A percentile compares a stretch with the other conserved stretches of the same genome.
Evolutionary conservation across 805 yeast species (phyloP).

Genomic region (Gaillardinia entomophila): DNA sequence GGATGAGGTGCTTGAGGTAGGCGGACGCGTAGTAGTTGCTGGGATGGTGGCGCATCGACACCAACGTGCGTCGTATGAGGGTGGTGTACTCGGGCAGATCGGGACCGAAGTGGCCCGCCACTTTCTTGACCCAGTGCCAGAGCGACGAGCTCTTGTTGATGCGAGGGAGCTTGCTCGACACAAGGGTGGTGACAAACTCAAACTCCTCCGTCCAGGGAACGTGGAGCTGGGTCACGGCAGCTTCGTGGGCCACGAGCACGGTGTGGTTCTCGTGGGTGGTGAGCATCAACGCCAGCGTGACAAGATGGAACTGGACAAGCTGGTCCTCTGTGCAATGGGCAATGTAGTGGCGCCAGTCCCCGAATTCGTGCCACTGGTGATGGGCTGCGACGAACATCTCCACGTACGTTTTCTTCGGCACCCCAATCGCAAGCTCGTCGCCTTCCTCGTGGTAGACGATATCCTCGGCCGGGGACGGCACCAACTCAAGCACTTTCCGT

Average conservation of each 20-base stretch:
- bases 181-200: constrained; percentile 26
- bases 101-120: no score
- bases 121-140: constrained; percentile 28
- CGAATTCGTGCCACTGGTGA: constrained; percentile 15
- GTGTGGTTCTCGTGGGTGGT: constrained; percentile 37
- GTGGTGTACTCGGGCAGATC: no score
- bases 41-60: no score
- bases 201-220: constrained; percentile 12
- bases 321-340: not conserved
- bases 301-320: constrained; percentile 15
- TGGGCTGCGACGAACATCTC: constrained; percentile 28
- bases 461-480: constrained; percentile 1
- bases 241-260: constrained; percentile 23
- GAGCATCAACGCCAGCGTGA: constrained; percentile 27
- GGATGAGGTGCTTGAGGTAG: constrained; percentile 25
- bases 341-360: not conserved
- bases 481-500: constrained; percentile 4
- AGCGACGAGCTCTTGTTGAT: constrained; percentile 37
- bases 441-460: constrained; percentile 2
- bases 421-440: constrained; percentile 22
- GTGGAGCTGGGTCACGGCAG: constrained; percentile 8
- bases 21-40: constrained; percentile 35
- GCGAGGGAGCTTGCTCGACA: constrained; percentile 21
- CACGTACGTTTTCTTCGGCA: constrained; percentile 24
- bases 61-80: constrained; percentile 6